These are phyloP conservation scores for Elsinoe perseae DNA, from an alignment of 2,329 filamentous ascomycete genomes.

Conservation along the genomic window DNA sequence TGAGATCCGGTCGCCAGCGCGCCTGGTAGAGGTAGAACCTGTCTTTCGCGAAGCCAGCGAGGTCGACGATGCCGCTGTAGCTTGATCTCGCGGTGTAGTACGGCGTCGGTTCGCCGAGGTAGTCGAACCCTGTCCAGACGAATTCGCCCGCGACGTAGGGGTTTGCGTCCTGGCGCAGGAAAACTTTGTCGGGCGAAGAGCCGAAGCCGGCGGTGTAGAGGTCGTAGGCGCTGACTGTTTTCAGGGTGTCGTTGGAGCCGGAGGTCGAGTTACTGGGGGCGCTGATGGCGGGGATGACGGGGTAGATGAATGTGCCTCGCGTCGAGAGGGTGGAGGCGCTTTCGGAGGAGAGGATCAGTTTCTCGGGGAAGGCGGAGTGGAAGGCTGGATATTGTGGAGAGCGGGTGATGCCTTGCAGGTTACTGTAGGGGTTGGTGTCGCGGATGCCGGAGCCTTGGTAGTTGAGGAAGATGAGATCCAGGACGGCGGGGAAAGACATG, in stretches of 20 bases:
- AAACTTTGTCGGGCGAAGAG: constrained; percentile 48
- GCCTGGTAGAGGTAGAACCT: constrained; percentile 50
- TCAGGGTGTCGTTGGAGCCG: constrained; percentile 33
- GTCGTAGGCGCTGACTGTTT: constrained; percentile 45
- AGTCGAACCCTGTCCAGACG: constrained; percentile 47
- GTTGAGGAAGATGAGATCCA: constrained; percentile 48
- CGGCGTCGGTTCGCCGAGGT: constrained; percentile 45
- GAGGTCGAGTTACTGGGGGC: constrained; percentile 34
- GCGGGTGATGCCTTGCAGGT: constrained; percentile 28
- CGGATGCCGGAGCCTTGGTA: constrained; percentile 48
- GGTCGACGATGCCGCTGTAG: constrained; percentile 51
- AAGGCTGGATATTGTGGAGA: constrained; percentile 36
- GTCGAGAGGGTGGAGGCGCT: constrained; percentile 42
- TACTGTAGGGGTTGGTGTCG: constrained; percentile 26
- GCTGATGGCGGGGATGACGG: constrained; percentile 36
- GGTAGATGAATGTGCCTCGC: constrained; percentile 48
- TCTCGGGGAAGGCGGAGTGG: constrained; percentile 39
- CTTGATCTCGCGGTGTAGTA: constrained; percentile 44
- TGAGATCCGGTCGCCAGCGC: constrained; percentile 44
- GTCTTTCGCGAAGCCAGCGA: constrained; percentile 52
- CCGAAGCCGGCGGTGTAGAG: constrained; percentile 44
- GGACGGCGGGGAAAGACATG: constrained; percentile 32
- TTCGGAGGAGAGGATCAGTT: constrained; percentile 42
- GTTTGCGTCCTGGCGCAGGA: constrained; percentile 41
- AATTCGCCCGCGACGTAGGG: constrained; percentile 49